phyloP scores from a whole-genome alignment of 2,329 filamentous ascomycete genomes.

The Pyricularia pennisetigena region DNA sequence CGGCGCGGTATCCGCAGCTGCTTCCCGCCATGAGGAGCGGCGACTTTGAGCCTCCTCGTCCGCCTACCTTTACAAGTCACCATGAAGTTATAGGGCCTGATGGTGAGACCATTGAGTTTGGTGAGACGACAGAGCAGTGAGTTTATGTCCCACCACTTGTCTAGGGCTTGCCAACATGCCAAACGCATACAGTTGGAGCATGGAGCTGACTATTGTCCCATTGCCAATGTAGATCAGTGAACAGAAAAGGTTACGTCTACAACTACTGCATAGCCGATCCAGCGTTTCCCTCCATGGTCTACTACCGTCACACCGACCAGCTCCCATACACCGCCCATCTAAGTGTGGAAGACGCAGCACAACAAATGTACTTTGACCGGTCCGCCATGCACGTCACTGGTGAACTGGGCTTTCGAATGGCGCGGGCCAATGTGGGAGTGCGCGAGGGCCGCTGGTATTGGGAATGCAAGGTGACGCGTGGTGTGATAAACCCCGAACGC shows the following conservation, averaged over 20 bases:
- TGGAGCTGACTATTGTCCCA: neutral
- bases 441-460: slow-evolving; percentile 89
- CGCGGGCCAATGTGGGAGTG: slow-evolving; percentile 80
- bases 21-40: slow-evolving; percentile 47
- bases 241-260: slow-evolving; percentile 74
- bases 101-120: slow-evolving; percentile 45
- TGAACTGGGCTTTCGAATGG: slow-evolving; percentile 86
- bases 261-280: slow-evolving; percentile 86
- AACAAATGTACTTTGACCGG: slow-evolving; percentile 73
- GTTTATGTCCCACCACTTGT: slow-evolving; percentile 16
- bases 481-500: slow-evolving; percentile 40
- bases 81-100: slow-evolving; percentile 40
- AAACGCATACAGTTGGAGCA: slow-evolving; percentile 1
- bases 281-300: slow-evolving; percentile 73
- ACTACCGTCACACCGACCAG: slow-evolving; percentile 82
- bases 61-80: slow-evolving; percentile 45
- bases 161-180: neutral
- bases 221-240: slow-evolving; percentile 34
- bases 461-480: slow-evolving; percentile 81
- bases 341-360: slow-evolving; percentile 85
- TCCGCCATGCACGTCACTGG: slow-evolving; percentile 73
- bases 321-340: slow-evolving; percentile 76
- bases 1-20: slow-evolving; percentile 48
- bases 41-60: slow-evolving; percentile 51
- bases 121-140: slow-evolving; percentile 56